Conservation (phyloP, 1,139 yeast genomes). For the Suhomyces yuchorum region DNA sequence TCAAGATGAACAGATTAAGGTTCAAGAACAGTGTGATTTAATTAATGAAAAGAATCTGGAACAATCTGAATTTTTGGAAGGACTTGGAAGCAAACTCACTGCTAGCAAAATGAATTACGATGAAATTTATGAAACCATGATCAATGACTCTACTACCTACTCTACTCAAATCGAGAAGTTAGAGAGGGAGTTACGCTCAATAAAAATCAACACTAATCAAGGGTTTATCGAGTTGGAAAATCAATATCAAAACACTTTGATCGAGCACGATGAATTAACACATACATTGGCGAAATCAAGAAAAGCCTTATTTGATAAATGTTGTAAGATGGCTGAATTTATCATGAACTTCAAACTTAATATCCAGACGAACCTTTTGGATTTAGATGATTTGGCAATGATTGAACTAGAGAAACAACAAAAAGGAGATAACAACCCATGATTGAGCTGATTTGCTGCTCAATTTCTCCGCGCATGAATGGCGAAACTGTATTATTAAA, state of each 20-base stretch:
- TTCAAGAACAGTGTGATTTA: conserved; percentile 64
- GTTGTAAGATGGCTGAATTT: conserved; percentile 57
- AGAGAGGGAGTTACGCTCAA: conserved; percentile 60
- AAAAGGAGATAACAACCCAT: conserved; percentile 10
- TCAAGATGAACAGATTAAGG: conserved; percentile 60
- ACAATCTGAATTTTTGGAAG: conserved; percentile 60
- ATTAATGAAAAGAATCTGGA: conserved; percentile 57
- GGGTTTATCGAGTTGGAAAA: conserved; percentile 59
- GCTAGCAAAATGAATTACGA: conserved; percentile 58
- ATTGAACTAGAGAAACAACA: conserved; percentile 38
- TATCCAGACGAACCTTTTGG: conserved; percentile 61
- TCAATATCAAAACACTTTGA: conserved; percentile 54
- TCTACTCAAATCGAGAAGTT: conserved; percentile 67
- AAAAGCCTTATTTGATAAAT: conserved; percentile 52
- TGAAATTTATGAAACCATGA: conserved; percentile 58
- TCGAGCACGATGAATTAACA: conserved; percentile 56
- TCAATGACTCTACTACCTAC: conserved; percentile 54
- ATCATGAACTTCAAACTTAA: conserved; percentile 66
- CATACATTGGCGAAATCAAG: conserved; percentile 52
- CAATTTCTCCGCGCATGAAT: not conserved
- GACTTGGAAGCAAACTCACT: conserved; percentile 57
- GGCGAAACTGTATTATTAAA: conserved; percentile 1
- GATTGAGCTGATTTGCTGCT: not conserved
- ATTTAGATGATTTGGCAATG: conserved; percentile 49
- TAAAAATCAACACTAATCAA: conserved; percentile 55